phyloP scores from a whole-genome alignment of 495 filamentous ascomycete species.

The Neurospora terricola region DNA sequence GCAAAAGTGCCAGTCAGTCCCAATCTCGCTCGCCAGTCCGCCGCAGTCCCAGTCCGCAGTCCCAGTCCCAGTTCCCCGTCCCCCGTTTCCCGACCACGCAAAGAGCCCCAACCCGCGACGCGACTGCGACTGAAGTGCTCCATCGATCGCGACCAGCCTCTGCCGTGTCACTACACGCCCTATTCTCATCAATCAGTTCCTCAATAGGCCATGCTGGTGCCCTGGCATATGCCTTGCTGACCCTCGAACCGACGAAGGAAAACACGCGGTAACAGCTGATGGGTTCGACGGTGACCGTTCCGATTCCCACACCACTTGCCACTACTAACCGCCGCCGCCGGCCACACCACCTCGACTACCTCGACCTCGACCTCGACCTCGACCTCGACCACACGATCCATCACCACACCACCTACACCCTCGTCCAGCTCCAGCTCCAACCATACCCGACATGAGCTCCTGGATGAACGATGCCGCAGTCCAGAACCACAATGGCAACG shows the following conservation, averaged over 20 bases:
- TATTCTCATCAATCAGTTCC: conserved; percentile 20
- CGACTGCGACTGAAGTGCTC: conserved; percentile 28
- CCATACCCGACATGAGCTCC: conserved; percentile 53
- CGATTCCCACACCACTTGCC: conserved; percentile 1
- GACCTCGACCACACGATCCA: not conserved
- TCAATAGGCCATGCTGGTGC: conserved; percentile 21
- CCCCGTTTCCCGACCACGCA: conserved; percentile 9
- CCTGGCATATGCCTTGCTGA: not conserved
- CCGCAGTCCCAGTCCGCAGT: not conserved
- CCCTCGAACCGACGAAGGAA: not conserved
- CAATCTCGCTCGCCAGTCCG: not conserved
- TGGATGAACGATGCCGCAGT: conserved; percentile 72
- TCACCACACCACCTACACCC: conserved; percentile 26
- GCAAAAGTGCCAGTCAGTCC: not conserved
- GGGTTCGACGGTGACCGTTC: conserved; percentile 28
- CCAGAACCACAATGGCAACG: conserved; percentile 69
- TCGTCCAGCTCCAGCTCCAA: not conserved
- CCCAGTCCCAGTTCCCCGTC: conserved; percentile 2
- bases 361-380: not conserved
- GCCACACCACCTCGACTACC: not conserved
- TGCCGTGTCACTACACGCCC: conserved; percentile 32
- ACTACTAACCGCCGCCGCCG: not conserved
- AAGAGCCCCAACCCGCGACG: conserved; percentile 32
- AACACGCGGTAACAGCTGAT: conserved; percentile 28
- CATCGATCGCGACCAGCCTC: conserved; percentile 44